Evolutionary conservation across 1,284 basidiomycete species (phyloP).

Genomic region (Ustilago cynodontis): DNA sequence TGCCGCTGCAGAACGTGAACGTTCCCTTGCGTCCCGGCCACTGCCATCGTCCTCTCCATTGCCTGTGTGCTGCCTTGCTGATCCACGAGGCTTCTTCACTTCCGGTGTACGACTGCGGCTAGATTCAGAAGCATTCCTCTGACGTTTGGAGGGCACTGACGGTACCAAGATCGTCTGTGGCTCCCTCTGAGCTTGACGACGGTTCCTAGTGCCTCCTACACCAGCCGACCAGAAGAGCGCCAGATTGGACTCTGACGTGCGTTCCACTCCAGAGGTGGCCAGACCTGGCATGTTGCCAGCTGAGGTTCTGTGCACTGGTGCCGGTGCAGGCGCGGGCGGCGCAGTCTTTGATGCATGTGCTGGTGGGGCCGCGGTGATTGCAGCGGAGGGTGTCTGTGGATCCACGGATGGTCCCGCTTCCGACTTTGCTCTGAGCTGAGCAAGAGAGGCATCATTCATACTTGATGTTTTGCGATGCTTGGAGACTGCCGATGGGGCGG

Average conservation of each 20-base stretch:
- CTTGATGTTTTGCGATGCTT: slow-evolving; percentile 53
- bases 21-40: slow-evolving; percentile 30
- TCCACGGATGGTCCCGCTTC: slow-evolving; percentile 24
- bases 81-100: slow-evolving; percentile 37
- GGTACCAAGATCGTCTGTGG: slow-evolving; percentile 36
- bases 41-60: slow-evolving; percentile 39
- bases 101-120: slow-evolving; percentile 51
- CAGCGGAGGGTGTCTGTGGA: slow-evolving; percentile 15
- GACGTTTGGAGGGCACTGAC: slow-evolving; percentile 34
- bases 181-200: slow-evolving; percentile 59
- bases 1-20: slow-evolving; percentile 32
- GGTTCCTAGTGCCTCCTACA: slow-evolving; percentile 59
- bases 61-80: slow-evolving; percentile 5
- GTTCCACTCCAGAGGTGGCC: slow-evolving; percentile 65
- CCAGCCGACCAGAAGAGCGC: slow-evolving; percentile 69
- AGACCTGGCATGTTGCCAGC: slow-evolving; percentile 49
- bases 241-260: slow-evolving; percentile 68
- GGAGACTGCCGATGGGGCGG: slow-evolving; percentile 4
- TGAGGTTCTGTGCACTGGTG: slow-evolving; percentile 20
- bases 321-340: slow-evolving; percentile 20
- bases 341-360: slow-evolving; percentile 19
- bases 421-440: slow-evolving; percentile 19
- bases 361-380: slow-evolving; percentile 10
- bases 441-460: slow-evolving; percentile 36
- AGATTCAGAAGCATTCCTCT: slow-evolving; percentile 36